Base-by-base conservation (phyloP, 805 yeast genomes). In the Candida incommunis region DNA sequence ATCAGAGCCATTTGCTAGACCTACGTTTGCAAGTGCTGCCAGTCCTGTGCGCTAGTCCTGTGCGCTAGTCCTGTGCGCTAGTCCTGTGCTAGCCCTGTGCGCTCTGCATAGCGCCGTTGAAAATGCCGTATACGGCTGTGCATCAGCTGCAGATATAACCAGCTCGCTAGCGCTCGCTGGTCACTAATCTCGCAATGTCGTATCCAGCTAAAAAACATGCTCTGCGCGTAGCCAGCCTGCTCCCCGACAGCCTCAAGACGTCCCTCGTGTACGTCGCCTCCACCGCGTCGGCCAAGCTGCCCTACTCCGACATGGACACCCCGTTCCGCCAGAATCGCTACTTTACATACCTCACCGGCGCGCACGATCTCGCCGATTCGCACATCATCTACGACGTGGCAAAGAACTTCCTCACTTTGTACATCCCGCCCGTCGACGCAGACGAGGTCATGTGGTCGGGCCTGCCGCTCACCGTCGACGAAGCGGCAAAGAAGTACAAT, bases 371-470 rank as follows among this genome's bases (percentile, higher is more conserved):
- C 42, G 86, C 92, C 0, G 94, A 92, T 1, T 70, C 82, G 26
- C 80, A 76, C 53, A 72, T 85, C 1, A 64, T 82, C 21, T 90
- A 74, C 57, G 67, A 75, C 42, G 55, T 78, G 31, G 56, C 52
- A 2, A 52, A 61, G 4, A 84, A 80, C 40, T 70, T 75, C 44
- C 68, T 86, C 49, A 76, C 79, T 0, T 65, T 90, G 22, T 90
- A 82, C 56, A 67, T 92, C 43, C 96, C 97, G 1, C 74, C 82
- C 44, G 70, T 90, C 34, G 95, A 87, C 57, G 65, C 72, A 40
- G 97, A 92, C 40, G 96, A 85, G 58, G 82, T 90, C 37, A 82
- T 92, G 86, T 90, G 98, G 98, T 80, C 92, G 47, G 98, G 98
- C 0, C 57, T 81, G 62, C 98, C 98, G 3, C 50, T 85, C 44